These are phyloP conservation scores for Fusarium nurragi DNA, from an alignment of 2,329 filamentous ascomycete species.

Conservation along the genomic window DNA sequence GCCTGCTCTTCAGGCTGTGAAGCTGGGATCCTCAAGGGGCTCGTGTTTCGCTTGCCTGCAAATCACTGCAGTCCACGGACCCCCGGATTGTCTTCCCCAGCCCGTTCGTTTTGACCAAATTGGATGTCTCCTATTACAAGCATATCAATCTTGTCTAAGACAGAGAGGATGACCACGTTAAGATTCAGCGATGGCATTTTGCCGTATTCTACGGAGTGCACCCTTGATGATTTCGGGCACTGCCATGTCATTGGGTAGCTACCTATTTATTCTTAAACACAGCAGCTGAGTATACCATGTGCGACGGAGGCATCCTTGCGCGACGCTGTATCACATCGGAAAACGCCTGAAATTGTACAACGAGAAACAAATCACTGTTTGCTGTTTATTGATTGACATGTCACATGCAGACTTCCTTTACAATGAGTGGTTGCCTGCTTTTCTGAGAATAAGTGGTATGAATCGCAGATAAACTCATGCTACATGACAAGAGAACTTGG, in stretches of 20 bases:
- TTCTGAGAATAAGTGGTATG: background rate
- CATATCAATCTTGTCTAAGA: background rate
- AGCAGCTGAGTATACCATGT: background rate
- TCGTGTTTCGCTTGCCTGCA: conserved; percentile 38
- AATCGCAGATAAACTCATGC: no score
- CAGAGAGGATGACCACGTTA: background rate
- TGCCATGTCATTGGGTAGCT: background rate
- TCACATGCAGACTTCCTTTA: background rate
- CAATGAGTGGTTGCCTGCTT: background rate
- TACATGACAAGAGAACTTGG: no score
- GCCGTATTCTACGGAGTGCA: background rate
- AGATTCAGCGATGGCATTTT: background rate
- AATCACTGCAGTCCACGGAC: conserved; percentile 32
- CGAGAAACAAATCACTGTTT: background rate
- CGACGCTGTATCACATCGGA: conserved; percentile 1
- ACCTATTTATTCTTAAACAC: background rate
- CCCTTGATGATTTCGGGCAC: no score
- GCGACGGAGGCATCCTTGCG: background rate
- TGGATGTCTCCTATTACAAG: background rate
- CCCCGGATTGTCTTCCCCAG: conserved; percentile 25
- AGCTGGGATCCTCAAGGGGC: conserved; percentile 14
- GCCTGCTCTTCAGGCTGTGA: background rate
- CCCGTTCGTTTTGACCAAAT: background rate
- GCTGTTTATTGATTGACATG: background rate
- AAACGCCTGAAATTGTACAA: conserved; percentile 1